Evolutionary conservation across 768 basidiomycete genomes (phyloP).

Genomic region (Phlebiopsis gigantea): DNA sequence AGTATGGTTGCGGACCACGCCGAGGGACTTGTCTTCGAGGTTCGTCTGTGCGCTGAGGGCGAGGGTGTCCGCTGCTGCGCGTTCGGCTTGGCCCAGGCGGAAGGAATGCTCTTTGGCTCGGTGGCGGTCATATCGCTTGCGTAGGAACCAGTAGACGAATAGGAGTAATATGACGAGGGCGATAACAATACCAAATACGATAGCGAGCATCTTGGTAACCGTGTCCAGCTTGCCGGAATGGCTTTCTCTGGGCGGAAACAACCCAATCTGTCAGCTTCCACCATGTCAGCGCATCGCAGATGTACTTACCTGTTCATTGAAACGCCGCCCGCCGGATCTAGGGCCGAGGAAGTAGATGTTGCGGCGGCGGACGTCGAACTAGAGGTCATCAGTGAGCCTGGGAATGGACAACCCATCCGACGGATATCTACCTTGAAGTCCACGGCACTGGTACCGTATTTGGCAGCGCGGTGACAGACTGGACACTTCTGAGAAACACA

Average conservation of each 20-base stretch:
- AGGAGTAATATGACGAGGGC: constrained; percentile 13
- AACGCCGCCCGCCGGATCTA: not conserved
- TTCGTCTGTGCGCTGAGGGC: not conserved
- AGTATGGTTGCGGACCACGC: not conserved
- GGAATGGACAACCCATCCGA: not conserved
- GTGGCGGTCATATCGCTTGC: constrained; percentile 10
- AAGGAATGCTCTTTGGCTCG: constrained; percentile 19
- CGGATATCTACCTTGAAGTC: not conserved
- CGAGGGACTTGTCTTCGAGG: not conserved
- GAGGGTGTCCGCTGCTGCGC: not conserved
- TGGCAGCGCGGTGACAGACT: not conserved
- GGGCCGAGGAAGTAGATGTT: not conserved
- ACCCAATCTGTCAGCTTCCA: too few relatives aligned
- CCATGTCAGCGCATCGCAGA: too few relatives aligned
- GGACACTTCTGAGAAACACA: not conserved
- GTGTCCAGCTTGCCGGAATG: not conserved
- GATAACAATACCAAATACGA: constrained; percentile 19
- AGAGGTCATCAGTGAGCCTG: not conserved
- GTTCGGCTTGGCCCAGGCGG: constrained; percentile 12
- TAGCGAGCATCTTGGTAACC: constrained; percentile 13
- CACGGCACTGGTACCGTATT: not conserved
- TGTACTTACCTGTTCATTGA: not conserved
- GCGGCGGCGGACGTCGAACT: not conserved
- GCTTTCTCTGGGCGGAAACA: not conserved
- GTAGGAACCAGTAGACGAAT: constrained; percentile 15